These are phyloP conservation scores for Cladophialophora carrionii DNA, from an alignment of 2,329 filamentous ascomycete species.

Conservation along the genomic window DNA sequence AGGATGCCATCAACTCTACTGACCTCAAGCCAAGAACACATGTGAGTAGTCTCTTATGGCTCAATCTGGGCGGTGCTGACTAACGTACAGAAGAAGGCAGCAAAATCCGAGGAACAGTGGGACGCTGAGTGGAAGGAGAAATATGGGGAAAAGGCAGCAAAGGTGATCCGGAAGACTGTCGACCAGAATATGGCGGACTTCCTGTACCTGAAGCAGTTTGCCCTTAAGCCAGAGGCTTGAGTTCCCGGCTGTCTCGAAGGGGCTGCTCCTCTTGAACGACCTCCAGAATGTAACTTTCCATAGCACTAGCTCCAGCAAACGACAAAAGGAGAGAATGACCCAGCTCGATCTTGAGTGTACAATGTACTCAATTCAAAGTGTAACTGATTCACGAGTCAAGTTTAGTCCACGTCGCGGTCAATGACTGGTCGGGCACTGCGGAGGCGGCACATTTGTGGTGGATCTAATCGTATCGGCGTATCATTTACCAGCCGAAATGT, in stretches of 20 bases:
- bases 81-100: constrained; percentile 39
- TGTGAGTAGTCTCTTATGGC: constrained; percentile 42
- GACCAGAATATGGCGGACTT: constrained; percentile 64
- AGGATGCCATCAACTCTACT: constrained; percentile 85
- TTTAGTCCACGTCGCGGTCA: not conserved
- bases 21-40: constrained; percentile 66
- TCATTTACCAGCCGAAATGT: constrained; percentile 2
- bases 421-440: not conserved
- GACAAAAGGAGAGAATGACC: not conserved
- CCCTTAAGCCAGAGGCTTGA: constrained; percentile 52
- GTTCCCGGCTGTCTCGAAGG: not conserved
- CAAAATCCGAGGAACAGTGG: constrained; percentile 58
- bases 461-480: constrained; percentile 7
- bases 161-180: constrained; percentile 62
- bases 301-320: not conserved
- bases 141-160: constrained; percentile 63
- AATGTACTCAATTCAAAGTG: not conserved
- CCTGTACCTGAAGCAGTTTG: constrained; percentile 68
- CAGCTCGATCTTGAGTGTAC: not conserved
- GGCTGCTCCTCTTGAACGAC: not conserved
- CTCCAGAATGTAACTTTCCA: constrained; percentile 2
- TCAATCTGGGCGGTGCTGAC: constrained; percentile 32
- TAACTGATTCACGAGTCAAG: not conserved
- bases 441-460: not conserved
- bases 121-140: constrained; percentile 64